Evolutionary conservation across 1,139 yeast species (phyloP), one percentile per base, ranked within the genome.

Genomic region (Debaryomycetaceae sp.): DNA sequence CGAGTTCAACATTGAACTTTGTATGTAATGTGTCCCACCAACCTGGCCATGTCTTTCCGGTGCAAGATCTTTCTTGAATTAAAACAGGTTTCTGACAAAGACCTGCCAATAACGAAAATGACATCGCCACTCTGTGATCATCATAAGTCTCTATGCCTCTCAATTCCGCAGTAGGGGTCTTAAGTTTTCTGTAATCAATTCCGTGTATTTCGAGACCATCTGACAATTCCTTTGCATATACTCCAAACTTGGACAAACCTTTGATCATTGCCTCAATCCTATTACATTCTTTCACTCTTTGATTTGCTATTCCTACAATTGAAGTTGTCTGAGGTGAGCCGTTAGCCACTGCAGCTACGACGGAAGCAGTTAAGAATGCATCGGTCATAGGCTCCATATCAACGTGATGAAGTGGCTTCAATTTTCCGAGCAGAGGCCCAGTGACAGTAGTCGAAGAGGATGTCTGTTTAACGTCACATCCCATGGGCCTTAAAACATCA

Each of bases 311-410:
- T 51, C 99, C 99, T 33, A 87, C 82, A 54, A 93, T 93, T 8
- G 86, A 78, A 5, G 98, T 93, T 17, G 84, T 72, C 49, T 75
- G 72, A 5, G 60, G 54, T 5, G 69, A 65, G 49, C 72, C 79
- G 43, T 72, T 66, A 5, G 97, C 96, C 37, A 88, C 79, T 14
- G 99, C 97, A 37, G 99, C 99, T 24, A 90, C 95, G 17, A 95
- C 97, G 41, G 96, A 81, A 1, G 99, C 99, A 20, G 99, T 93
- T 60, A 93, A 76, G 63, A 93, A 93, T 0, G 99, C 99, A 68
- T 93, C 99, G 0, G 99, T 93, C 99, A 93, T 93, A 45, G 99
- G 99, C 66, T 93, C 99, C 99, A 93, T 95, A 63, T 95, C 97
- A 47, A 93, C 85, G 51, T 75, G 80, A 11, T 81, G 72, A 51